These are phyloP conservation scores for Brettanomyces anomalus DNA, from an alignment of 805 yeast genomes.

Conservation along the genomic window DNA sequence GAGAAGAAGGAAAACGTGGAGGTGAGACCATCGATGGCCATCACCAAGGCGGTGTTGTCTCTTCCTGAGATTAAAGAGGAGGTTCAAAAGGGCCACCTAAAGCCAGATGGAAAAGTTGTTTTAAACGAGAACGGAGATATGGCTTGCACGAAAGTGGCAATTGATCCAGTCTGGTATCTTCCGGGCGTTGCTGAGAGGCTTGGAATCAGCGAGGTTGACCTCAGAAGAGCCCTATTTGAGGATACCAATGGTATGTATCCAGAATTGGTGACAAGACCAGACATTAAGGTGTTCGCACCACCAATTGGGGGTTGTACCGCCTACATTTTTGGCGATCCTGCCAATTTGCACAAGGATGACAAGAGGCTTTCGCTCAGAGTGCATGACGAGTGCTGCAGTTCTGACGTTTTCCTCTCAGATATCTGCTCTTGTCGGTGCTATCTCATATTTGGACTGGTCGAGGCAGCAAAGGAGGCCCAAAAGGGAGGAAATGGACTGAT, in stretches of 20 bases:
- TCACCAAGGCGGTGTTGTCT: slow-evolving; percentile 59
- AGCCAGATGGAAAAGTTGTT: slow-evolving; percentile 54
- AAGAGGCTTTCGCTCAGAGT: slow-evolving; percentile 48
- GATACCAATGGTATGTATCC: slow-evolving; percentile 70
- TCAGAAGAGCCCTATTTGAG: slow-evolving; percentile 53
- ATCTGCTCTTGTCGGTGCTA: slow-evolving; percentile 67
- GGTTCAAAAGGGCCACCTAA: slow-evolving; percentile 41
- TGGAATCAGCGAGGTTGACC: slow-evolving; percentile 44
- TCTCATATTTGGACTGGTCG: slow-evolving; percentile 55
- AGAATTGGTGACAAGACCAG: slow-evolving; percentile 59
- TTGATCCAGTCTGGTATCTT: slow-evolving; percentile 63
- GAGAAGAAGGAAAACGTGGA: slow-evolving; percentile 41
- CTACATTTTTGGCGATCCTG: slow-evolving; percentile 57
- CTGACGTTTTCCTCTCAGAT: slow-evolving; percentile 61
- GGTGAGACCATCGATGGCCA: slow-evolving; percentile 55
- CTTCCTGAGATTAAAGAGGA: slow-evolving; percentile 49
- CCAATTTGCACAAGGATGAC: slow-evolving; percentile 40
- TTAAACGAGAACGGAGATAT: slow-evolving; percentile 52
- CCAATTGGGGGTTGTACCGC: slow-evolving; percentile 65
- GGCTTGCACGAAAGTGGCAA: slow-evolving; percentile 55
- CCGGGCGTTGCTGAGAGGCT: slow-evolving; percentile 63
- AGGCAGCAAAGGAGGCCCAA: slow-evolving; percentile 63
- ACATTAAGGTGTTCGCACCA: slow-evolving; percentile 55
- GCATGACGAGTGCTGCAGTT: slow-evolving; percentile 65
- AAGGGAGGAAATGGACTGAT: slow-evolving; percentile 57